Evolutionary conservation across 148 eudicot species (phyloP).

Genomic region (Camellia japonica): DNA sequence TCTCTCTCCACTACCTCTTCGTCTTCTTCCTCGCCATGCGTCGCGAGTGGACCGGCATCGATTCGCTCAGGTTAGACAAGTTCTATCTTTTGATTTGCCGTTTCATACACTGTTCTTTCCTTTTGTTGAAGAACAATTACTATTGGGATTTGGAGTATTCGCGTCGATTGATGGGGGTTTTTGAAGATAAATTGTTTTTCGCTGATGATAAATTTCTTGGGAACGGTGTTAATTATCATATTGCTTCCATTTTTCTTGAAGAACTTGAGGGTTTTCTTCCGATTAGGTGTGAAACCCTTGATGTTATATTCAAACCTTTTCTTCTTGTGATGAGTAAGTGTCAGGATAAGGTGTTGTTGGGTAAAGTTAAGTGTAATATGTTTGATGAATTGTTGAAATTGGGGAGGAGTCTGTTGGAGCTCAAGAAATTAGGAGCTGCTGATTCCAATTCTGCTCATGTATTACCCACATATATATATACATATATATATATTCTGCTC

Average conservation of each 20-base stretch:
- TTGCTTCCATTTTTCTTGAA: slow-evolving; percentile 65
- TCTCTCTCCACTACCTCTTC: slow-evolving; percentile 53
- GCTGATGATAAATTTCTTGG: slow-evolving; percentile 52
- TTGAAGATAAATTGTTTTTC: slow-evolving; percentile 49
- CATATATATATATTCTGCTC: no score
- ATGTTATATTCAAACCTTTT: slow-evolving; percentile 54
- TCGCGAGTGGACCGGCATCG: slow-evolving; percentile 92
- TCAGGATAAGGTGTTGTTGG: slow-evolving; percentile 62
- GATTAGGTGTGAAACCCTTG: slow-evolving; percentile 45
- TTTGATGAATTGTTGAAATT: slow-evolving; percentile 55
- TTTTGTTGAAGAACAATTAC: slow-evolving; percentile 38
- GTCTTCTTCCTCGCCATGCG: slow-evolving; percentile 57
- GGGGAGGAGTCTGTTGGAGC: slow-evolving; percentile 52
- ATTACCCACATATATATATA: no score
- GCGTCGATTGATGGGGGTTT: slow-evolving; percentile 33
- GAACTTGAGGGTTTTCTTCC: slow-evolving; percentile 73
- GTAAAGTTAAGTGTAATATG: slow-evolving; percentile 59
- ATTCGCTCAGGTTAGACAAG: slow-evolving; percentile 76
- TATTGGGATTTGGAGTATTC: slow-evolving; percentile 59
- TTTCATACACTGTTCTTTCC: slow-evolving; percentile 52
- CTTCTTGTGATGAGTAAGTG: slow-evolving; percentile 42
- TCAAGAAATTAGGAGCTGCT: slow-evolving; percentile 36
- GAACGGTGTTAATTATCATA: slow-evolving; percentile 77
- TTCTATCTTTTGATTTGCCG: slow-evolving; percentile 71
- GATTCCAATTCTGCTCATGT: no score